These are phyloP conservation scores for Scutellaria baicalensis DNA, from an alignment of 257 asterid genomes.

Conservation along the genomic window DNA sequence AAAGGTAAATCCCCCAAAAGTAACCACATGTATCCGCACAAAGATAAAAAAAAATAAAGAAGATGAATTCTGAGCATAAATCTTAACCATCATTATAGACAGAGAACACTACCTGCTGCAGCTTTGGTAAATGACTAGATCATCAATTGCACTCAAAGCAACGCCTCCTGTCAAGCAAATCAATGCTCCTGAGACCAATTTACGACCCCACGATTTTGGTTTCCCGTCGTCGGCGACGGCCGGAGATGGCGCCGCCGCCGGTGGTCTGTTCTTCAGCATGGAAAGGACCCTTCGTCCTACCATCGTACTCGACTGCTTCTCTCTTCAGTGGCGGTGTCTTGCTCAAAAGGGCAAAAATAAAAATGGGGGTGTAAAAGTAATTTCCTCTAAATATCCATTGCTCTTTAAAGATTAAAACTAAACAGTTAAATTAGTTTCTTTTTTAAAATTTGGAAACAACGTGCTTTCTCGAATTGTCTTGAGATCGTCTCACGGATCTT, in stretches of 20 bases:
- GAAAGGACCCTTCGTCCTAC: constrained; percentile 36
- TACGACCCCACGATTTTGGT: constrained; percentile 55
- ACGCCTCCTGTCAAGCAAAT: constrained; percentile 74
- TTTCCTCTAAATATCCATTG: background rate
- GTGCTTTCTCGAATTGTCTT: too few species aligned
- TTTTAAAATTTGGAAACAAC: too few species aligned
- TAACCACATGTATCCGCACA: background rate
- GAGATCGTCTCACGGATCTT: too few species aligned
- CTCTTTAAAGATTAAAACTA: too few species aligned
- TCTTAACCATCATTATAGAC: background rate
- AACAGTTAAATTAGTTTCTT: too few species aligned
- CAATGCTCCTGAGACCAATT: constrained; percentile 58
- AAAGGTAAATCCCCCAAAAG: background rate
- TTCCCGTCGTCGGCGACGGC: constrained; percentile 34
- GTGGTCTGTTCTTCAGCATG: constrained; percentile 28
- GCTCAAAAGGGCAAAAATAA: constrained; percentile 3
- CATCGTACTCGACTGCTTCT: constrained; percentile 21
- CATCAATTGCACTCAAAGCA: constrained; percentile 51
- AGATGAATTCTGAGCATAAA: background rate
- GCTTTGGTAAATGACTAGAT: constrained; percentile 42
- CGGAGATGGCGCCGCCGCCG: constrained; percentile 5
- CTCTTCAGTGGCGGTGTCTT: background rate
- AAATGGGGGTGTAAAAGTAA: constrained; percentile 6
- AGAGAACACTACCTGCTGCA: constrained; percentile 44
- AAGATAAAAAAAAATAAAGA: too few species aligned